These are phyloP conservation scores for Tylopilus plumbeoviolaceoides DNA, from an alignment of 768 basidiomycete species.

Conservation along the genomic window DNA sequence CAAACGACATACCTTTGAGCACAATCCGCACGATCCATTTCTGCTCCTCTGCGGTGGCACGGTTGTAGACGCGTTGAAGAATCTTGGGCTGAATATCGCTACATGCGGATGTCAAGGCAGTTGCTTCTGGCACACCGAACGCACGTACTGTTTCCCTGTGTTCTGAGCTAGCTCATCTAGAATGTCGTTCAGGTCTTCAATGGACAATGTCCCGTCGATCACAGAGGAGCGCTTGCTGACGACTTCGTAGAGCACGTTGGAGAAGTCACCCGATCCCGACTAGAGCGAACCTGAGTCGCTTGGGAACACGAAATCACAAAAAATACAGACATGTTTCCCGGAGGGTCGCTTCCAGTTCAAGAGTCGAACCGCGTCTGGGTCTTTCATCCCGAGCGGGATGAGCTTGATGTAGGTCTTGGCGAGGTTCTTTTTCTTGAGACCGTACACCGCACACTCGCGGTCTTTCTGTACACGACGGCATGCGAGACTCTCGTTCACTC, in stretches of 20 bases:
- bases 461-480: slow-evolving; percentile 64
- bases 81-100: slow-evolving; percentile 77
- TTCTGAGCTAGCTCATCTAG: slow-evolving; percentile 74
- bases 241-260: slow-evolving; percentile 82
- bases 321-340: slow-evolving; percentile 53
- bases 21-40: slow-evolving; percentile 96
- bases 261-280: slow-evolving; percentile 82
- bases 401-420: slow-evolving; percentile 91
- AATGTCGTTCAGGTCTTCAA: slow-evolving; percentile 80
- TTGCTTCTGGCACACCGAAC: background rate
- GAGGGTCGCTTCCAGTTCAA: slow-evolving; percentile 88
- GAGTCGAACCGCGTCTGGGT: slow-evolving; percentile 77
- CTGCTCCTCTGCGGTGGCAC: slow-evolving; percentile 82
- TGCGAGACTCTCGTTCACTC: background rate
- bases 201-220: slow-evolving; percentile 64
- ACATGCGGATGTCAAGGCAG: slow-evolving; percentile 11
- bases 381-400: slow-evolving; percentile 75
- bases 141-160: slow-evolving; percentile 68
- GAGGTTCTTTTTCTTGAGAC: slow-evolving; percentile 90
- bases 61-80: slow-evolving; percentile 72
- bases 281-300: slow-evolving; percentile 25
- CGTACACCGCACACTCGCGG: slow-evolving; percentile 86
- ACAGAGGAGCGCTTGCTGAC: slow-evolving; percentile 81
- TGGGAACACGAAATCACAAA: background rate
- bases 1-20: slow-evolving; percentile 64